Percentiles rank a stretch among this genome's conserved stretches.
Conservation (phyloP, 805 yeast species). For the Wilhelminamyces savonicus region DNA sequence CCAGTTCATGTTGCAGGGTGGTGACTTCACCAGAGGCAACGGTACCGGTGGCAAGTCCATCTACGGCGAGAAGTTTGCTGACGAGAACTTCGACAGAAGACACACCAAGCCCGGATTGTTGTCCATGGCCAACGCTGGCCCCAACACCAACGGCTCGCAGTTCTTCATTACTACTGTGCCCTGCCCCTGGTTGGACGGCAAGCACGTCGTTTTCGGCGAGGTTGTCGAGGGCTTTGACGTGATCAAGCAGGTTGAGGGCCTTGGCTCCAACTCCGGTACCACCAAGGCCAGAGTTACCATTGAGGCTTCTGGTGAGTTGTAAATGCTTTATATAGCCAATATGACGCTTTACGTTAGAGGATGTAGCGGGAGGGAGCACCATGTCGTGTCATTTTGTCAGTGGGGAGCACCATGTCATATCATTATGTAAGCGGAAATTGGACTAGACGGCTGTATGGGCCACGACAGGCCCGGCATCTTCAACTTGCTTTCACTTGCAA, state of each 20-base stretch:
- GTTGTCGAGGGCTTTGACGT: conserved; percentile 78
- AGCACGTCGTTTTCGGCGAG: conserved; percentile 94
- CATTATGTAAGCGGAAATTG: no score
- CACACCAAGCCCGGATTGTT: conserved; percentile 83
- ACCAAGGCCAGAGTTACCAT: conserved; percentile 60
- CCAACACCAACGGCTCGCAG: conserved; percentile 97
- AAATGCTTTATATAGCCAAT: conserved; percentile 16
- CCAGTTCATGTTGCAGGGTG: conserved; percentile 91
- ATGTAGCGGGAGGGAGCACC: no score
- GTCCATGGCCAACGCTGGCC: conserved; percentile 98
- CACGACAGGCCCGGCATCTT: no score
- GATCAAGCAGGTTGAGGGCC: conserved; percentile 75
- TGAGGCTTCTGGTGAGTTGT: conserved; percentile 57
- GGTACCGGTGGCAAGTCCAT: conserved; percentile 93
- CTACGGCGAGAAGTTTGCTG: conserved; percentile 72
- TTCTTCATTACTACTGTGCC: conserved; percentile 91
- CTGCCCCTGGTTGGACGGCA: conserved; percentile 86
- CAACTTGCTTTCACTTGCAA: no score
- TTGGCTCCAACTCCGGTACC: conserved; percentile 63
- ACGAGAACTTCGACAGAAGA: conserved; percentile 66
- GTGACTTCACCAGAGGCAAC: conserved; percentile 54
- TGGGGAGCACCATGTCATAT: no score
- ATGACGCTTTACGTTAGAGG: no score
- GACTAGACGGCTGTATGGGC: no score
- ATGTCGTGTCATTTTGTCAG: no score